These are phyloP conservation scores for Boletus subparvulus DNA, from an alignment of 768 basidiomycete species.

Conservation along the genomic window DNA sequence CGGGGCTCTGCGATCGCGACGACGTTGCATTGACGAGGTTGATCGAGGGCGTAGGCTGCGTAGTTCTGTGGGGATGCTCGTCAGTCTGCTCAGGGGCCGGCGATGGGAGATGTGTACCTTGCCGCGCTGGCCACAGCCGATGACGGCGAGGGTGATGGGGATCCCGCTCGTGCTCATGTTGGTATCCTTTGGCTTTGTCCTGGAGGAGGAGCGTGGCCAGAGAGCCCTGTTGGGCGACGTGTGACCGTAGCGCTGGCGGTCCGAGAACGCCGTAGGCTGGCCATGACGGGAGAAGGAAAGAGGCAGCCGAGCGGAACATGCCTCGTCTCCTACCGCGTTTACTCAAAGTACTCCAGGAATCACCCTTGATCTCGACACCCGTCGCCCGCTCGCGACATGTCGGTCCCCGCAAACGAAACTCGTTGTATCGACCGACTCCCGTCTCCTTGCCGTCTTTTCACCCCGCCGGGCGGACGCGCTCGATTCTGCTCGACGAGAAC, in stretches of 20 bases:
- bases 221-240: constrained; percentile 33
- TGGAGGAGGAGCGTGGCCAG: constrained; percentile 33
- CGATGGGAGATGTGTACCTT: constrained; percentile 43
- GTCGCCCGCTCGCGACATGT: constrained; percentile 11
- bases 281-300: too few relatives aligned
- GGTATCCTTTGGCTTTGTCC: constrained; percentile 21
- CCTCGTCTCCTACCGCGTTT: constrained; percentile 73
- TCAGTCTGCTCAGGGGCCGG: not conserved
- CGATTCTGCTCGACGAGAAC: constrained; percentile 64
- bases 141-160: constrained; percentile 66
- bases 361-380: constrained; percentile 14
- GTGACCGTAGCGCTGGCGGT: constrained; percentile 14
- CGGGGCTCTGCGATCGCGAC: constrained; percentile 87
- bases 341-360: constrained; percentile 39
- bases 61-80: constrained; percentile 49
- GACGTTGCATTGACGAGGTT: constrained; percentile 67
- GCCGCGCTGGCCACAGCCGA: constrained; percentile 86
- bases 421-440: constrained; percentile 35
- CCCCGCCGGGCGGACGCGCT: constrained; percentile 43
- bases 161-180: constrained; percentile 14
- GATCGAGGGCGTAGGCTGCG: constrained; percentile 55
- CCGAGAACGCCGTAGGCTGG: too few relatives aligned
- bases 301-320: constrained; percentile 39
- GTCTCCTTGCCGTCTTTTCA: constrained; percentile 44
- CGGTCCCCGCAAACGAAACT: constrained; percentile 27